Evolutionary conservation across 169 alveolate species (phyloP), one percentile per base, ranked within the genome.

Genomic region (Plasmodium falciparum): DNA sequence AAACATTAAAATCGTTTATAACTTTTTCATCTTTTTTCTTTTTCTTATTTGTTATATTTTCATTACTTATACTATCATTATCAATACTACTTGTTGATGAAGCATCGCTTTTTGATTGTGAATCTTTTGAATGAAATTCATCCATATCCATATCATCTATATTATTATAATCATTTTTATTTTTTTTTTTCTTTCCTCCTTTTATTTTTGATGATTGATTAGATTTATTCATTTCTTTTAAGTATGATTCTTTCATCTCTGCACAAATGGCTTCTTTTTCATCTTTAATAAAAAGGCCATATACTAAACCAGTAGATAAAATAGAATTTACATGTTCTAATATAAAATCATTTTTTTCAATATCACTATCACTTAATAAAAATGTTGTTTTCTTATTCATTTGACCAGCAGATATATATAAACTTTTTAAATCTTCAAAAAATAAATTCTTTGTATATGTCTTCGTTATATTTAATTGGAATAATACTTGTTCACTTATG

Each of bases 321-420:
- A 97, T 94, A 76, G 96, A 95, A 95, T 97, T 97, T 90, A 98
- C 95, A 92, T 96, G 97, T 92, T 98, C 99, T 74, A 98, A 94
- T 93, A 98, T 97, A 66, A 96, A 95, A 89, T 97, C 98, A 52
- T 96, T 96, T 89, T 97, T 97, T 52, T 71, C 86, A 8, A 98
- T 97, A 94, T 98, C 99, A 20, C 98, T 95, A 93, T 98, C 99
- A 33, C 99, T 97, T 97, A 98, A 91, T 67, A 98, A 93, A 94
- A 98, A 97, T 15, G 99, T 96, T 39, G 97, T 98, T 15, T 93
- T 91, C 86, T 95, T 95, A 17, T 96, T 97, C 88, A 93, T 94
- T 76, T 95, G 97, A 2, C 99, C 99, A 29, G 99, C 98, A 58
- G 95, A 93, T 47, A 93, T 93, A 93, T 97, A 98, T 43, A 97